Percentiles rank a stretch among this genome's conserved stretches.
These are phyloP conservation scores for Podila epigama DNA, from an alignment of 192 early-diverging fungal genomes.

Conservation along the genomic window DNA sequence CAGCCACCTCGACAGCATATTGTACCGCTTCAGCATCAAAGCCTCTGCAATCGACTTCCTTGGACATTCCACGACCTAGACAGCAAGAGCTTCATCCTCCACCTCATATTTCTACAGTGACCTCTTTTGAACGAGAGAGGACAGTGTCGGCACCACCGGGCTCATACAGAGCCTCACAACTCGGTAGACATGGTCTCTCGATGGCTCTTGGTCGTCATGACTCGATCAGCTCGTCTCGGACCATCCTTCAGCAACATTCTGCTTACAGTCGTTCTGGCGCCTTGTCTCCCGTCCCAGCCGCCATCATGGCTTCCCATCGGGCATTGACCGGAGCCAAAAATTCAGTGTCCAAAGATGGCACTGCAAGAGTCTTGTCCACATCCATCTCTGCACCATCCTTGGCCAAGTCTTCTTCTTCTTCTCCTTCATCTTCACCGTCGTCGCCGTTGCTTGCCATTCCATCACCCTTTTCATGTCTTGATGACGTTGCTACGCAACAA, in stretches of 20 bases:
- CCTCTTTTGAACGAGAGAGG: background rate
- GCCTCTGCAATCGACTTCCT: no score
- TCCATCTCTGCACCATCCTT: background rate
- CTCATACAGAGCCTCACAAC: background rate
- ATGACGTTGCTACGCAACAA: no score
- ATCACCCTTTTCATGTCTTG: no score
- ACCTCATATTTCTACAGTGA: no score
- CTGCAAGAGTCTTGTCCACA: background rate
- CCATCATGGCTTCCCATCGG: background rate
- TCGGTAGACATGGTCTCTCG: background rate
- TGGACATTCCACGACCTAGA: no score
- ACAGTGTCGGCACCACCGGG: conserved; percentile 22
- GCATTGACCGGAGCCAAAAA: background rate
- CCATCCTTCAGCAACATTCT: background rate
- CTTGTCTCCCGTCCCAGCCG: background rate
- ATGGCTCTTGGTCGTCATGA: background rate
- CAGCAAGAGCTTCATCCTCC: no score
- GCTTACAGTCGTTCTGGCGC: background rate
- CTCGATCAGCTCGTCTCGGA: background rate
- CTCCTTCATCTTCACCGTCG: background rate
- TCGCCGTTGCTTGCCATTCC: background rate
- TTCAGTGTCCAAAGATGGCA: background rate
- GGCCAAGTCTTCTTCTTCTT: background rate
- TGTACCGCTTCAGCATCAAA: background rate
- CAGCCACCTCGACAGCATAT: background rate